Percentiles rank a stretch among this genome's conserved stretches.
Evolutionary conservation across 2,329 filamentous ascomycete genomes (phyloP).

Genomic region (Ustulina deusta): DNA sequence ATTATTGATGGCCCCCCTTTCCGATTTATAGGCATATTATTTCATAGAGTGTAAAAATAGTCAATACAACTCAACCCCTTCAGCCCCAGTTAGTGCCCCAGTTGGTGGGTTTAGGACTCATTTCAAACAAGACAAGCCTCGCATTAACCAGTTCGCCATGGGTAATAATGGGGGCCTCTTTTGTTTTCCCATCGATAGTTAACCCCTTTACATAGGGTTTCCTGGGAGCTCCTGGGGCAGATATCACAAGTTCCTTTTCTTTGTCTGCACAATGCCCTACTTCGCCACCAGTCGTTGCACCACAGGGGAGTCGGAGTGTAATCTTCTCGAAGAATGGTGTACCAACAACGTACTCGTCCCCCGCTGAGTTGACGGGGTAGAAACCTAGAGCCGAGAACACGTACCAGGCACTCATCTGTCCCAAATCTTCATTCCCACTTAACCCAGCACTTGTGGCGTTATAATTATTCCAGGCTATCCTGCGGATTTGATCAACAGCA

Average conservation of each 20-base stretch:
- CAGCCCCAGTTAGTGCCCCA: slow-evolving; percentile 43
- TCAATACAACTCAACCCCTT: no score
- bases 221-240: slow-evolving; percentile 55
- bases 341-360: slow-evolving; percentile 59
- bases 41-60: no score
- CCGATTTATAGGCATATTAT: no score
- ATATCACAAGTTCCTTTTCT: slow-evolving; percentile 54
- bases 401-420: slow-evolving; percentile 64
- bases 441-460: slow-evolving; percentile 60
- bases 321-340: slow-evolving; percentile 61
- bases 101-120: slow-evolving; percentile 55
- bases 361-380: slow-evolving; percentile 60
- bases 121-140: slow-evolving; percentile 57
- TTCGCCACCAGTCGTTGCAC: slow-evolving; percentile 45
- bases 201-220: slow-evolving; percentile 57
- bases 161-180: slow-evolving; percentile 53
- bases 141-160: slow-evolving; percentile 57
- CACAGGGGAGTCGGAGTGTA: slow-evolving; percentile 53
- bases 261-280: neutral
- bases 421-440: slow-evolving; percentile 61
- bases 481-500: slow-evolving; percentile 55
- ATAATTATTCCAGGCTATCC: slow-evolving; percentile 56
- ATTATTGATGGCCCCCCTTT: no score
- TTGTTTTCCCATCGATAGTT: slow-evolving; percentile 54
- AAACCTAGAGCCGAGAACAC: slow-evolving; percentile 61